Evolutionary conservation across 768 basidiomycete genomes (phyloP).

Genomic region (Coprinellus aureogranulatus): DNA sequence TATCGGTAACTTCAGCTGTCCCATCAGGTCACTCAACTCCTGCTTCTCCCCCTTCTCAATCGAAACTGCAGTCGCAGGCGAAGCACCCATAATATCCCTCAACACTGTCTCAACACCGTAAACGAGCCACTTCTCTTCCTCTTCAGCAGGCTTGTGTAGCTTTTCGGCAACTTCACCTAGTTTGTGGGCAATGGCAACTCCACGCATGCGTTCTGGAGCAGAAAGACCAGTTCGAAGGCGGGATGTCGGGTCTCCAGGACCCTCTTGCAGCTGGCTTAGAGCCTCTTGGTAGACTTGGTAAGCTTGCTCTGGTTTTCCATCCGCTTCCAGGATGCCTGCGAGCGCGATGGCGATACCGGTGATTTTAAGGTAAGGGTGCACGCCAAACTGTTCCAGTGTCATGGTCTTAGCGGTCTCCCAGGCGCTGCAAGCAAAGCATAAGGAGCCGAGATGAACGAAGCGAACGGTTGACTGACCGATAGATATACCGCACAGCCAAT

Average conservation of each 20-base stretch:
- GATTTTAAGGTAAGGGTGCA: slow-evolving; percentile 60
- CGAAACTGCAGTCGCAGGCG: slow-evolving; percentile 9
- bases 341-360: slow-evolving; percentile 65
- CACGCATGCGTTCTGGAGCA: slow-evolving; percentile 30
- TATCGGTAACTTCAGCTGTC: slow-evolving; percentile 54
- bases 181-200: slow-evolving; percentile 40
- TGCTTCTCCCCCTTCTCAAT: slow-evolving; percentile 3
- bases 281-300: slow-evolving; percentile 40
- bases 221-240: slow-evolving; percentile 13
- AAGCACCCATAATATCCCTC: slow-evolving; percentile 29
- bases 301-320: slow-evolving; percentile 33
- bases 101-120: slow-evolving; percentile 45
- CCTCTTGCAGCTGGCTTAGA: slow-evolving; percentile 30
- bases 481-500: slow-evolving; percentile 50
- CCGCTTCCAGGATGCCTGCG: slow-evolving; percentile 52
- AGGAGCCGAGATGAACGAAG: too few relatives aligned
- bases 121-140: slow-evolving; percentile 43
- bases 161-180: slow-evolving; percentile 41
- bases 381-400: slow-evolving; percentile 33
- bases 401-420: slow-evolving; percentile 52
- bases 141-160: slow-evolving; percentile 30
- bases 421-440: too few relatives aligned
- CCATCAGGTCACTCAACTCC: slow-evolving; percentile 34
- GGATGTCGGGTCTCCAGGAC: slow-evolving; percentile 13
- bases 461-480: too few relatives aligned